These are phyloP conservation scores for Ochetophila trinervis DNA, from an alignment of 306 rosid genomes.

Conservation along the genomic window DNA sequence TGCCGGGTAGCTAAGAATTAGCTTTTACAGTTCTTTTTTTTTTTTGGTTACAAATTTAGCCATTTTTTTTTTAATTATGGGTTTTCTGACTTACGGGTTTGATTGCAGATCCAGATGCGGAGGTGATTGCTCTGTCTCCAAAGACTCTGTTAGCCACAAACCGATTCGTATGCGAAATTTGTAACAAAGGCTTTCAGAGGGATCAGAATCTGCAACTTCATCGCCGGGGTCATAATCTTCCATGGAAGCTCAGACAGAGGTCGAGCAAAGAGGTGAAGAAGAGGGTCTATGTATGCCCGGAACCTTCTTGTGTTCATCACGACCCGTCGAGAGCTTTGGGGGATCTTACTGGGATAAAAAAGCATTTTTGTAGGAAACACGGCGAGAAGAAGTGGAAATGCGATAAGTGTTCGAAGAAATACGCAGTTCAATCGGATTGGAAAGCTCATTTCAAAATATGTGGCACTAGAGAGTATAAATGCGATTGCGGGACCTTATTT, in stretches of 20 bases:
- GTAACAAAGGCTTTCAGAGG: slow-evolving; percentile 92
- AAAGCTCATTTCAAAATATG: slow-evolving; percentile 92
- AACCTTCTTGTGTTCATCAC: slow-evolving; percentile 77
- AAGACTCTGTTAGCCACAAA: slow-evolving; percentile 79
- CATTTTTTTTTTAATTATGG: not conserved
- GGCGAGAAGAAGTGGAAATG: slow-evolving; percentile 99
- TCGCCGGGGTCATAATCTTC: slow-evolving; percentile 83
- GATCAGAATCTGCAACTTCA: slow-evolving; percentile 98
- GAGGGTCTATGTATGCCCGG: slow-evolving; percentile 91
- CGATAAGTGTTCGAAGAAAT: slow-evolving; percentile 85
- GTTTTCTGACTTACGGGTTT: not conserved
- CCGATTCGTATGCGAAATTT: slow-evolving; percentile 86
- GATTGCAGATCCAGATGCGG: slow-evolving; percentile 85
- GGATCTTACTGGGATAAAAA: slow-evolving; percentile 87
- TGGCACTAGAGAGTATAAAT: slow-evolving; percentile 87
- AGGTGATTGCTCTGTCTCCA: slow-evolving; percentile 89
- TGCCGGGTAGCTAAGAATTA: slow-evolving; percentile 62
- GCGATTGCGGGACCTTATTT: slow-evolving; percentile 86
- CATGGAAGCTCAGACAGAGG: slow-evolving; percentile 89
- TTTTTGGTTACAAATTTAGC: not conserved
- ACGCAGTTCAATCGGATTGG: slow-evolving; percentile 98
- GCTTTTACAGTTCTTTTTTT: not conserved
- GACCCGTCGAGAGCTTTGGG: slow-evolving; percentile 87
- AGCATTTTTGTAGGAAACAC: slow-evolving; percentile 90
- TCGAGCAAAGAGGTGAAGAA: slow-evolving; percentile 74